Evolutionary conservation across 257 asterid genomes (phyloP).

Genomic region (Verbena officinalis): DNA sequence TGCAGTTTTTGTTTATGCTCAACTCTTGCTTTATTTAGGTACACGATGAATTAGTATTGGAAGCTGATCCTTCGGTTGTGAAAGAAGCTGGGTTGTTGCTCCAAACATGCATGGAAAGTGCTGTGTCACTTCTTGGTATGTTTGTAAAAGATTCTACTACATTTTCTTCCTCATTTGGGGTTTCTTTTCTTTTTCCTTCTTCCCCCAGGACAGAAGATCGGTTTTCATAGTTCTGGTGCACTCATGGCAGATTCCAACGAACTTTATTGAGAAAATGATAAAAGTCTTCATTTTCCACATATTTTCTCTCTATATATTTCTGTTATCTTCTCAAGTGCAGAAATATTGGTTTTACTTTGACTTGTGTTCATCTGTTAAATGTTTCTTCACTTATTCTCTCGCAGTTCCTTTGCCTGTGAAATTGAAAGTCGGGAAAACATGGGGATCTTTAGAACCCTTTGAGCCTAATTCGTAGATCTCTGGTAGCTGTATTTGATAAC

Average conservation of each 20-base stretch:
- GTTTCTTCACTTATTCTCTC: slow-evolving; percentile 20
- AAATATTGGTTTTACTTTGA: background rate
- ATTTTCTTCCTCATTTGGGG: background rate
- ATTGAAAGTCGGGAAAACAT: slow-evolving; percentile 84
- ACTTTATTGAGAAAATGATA: too few species aligned
- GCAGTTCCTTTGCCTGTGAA: slow-evolving; percentile 94
- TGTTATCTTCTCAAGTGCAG: slow-evolving; percentile 2
- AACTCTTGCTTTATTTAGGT: slow-evolving; percentile 49
- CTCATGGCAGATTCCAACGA: too few species aligned
- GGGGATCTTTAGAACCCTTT: slow-evolving; percentile 92
- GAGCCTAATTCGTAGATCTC: slow-evolving; percentile 43
- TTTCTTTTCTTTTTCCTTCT: slow-evolving; percentile 2
- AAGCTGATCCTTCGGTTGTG: slow-evolving; percentile 72
- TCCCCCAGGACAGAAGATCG: slow-evolving; percentile 10
- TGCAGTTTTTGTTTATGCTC: slow-evolving; percentile 16
- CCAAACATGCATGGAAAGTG: slow-evolving; percentile 82
- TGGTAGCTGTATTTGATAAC: slow-evolving; percentile 11
- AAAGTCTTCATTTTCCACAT: slow-evolving; percentile 1
- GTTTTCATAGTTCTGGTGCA: background rate
- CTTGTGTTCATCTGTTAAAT: slow-evolving; percentile 7
- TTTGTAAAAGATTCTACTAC: slow-evolving; percentile 22
- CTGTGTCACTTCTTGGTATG: slow-evolving; percentile 81
- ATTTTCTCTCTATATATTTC: slow-evolving; percentile 10
- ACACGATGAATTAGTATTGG: slow-evolving; percentile 92
- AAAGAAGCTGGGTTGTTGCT: slow-evolving; percentile 86